Evolutionary conservation across 305 asterid genomes (phyloP).

Genomic region (Petunia hybrid): DNA sequence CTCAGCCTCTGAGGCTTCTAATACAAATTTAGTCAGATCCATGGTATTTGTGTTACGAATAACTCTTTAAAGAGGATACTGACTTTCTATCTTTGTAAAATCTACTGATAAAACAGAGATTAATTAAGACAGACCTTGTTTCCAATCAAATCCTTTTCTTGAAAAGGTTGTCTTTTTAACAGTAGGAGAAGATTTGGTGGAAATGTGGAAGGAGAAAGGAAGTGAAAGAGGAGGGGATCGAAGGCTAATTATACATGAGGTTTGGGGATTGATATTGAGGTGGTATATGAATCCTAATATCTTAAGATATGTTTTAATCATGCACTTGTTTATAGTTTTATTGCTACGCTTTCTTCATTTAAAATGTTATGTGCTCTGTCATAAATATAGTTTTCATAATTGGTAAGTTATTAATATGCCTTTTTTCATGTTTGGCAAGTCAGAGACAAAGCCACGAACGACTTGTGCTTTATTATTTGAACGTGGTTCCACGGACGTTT

Average conservation of each 20-base stretch:
- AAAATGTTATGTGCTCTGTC: not conserved
- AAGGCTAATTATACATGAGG: constrained; percentile 30
- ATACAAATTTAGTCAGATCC: constrained; percentile 57
- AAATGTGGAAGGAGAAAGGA: not conserved
- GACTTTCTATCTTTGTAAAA: no score
- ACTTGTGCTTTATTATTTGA: no score
- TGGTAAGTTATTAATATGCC: no score
- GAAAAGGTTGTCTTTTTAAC: no score
- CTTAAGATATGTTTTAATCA: not conserved
- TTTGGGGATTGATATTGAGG: not conserved
- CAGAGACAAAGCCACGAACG: no score
- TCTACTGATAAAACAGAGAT: no score
- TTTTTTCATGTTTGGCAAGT: no score
- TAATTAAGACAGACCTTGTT: no score
- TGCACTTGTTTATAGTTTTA: not conserved
- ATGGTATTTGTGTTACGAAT: not conserved
- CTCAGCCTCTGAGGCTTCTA: constrained; percentile 66
- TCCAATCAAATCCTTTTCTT: no score
- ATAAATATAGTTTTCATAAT: no score
- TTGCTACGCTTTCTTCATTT: not conserved
- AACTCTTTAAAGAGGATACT: no score
- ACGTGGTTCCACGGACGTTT: not conserved
- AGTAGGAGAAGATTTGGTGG: no score
- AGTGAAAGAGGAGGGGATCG: not conserved
- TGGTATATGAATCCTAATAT: not conserved